phyloP scores from a whole-genome alignment of 345 rosid species.

The Gossypium raimondii region DNA sequence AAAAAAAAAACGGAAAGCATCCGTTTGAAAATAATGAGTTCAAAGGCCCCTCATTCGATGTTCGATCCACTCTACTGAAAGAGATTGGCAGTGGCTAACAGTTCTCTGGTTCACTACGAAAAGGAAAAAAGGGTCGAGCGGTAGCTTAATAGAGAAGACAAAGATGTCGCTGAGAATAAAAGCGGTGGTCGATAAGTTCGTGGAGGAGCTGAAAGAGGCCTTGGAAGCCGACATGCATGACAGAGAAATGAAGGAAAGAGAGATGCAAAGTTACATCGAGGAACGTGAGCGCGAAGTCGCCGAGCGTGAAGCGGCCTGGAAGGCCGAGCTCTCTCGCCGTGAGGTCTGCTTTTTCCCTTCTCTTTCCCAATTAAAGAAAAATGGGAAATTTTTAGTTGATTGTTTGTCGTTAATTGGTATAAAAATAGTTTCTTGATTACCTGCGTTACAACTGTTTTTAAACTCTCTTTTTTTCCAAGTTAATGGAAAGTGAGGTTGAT shows the following conservation, averaged over 20 bases:
- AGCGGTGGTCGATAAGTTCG: constrained; percentile 90
- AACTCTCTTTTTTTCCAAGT: background rate
- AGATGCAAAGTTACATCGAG: constrained; percentile 97
- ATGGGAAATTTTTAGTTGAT: background rate
- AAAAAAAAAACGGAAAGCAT: background rate
- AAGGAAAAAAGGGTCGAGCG: background rate
- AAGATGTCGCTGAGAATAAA: constrained; percentile 85
- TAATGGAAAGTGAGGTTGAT: background rate
- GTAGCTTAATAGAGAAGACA: background rate
- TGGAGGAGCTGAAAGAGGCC: constrained; percentile 93
- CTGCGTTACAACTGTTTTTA: background rate
- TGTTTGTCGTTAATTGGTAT: background rate
- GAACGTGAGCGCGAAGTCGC: constrained; percentile 53
- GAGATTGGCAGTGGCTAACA: constrained; percentile 1
- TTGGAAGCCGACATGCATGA: constrained; percentile 94
- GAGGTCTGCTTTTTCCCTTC: constrained; percentile 41
- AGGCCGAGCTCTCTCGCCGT: constrained; percentile 95
- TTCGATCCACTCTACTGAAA: constrained; percentile 8
- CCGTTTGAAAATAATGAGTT: background rate
- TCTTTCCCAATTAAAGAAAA: background rate
- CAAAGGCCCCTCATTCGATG: background rate
- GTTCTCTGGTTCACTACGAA: background rate
- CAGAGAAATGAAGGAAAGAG: constrained; percentile 94
- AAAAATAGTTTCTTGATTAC: background rate
- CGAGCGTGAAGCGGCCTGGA: constrained; percentile 92